phyloP scores from a whole-genome alignment of 163 green algal genomes.

The Smithsoniella earleae region DNA sequence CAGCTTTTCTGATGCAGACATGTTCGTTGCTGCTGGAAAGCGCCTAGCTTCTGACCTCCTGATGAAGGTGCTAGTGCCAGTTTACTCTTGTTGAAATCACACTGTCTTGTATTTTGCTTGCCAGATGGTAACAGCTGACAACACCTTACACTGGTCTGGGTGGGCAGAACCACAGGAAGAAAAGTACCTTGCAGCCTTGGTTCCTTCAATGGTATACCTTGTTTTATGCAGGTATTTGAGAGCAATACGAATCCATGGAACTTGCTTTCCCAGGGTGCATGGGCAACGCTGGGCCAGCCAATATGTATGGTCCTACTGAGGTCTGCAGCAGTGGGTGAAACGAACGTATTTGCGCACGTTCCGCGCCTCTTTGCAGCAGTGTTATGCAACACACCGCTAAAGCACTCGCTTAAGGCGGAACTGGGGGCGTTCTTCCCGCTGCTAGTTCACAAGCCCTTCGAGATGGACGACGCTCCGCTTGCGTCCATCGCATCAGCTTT shows the following conservation, averaged over 20 bases:
- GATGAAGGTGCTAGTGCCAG: constrained; percentile 29
- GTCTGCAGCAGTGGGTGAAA: constrained; percentile 37
- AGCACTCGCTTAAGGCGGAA: constrained; percentile 62
- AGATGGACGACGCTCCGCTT: constrained; percentile 37
- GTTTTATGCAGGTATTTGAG: constrained; percentile 32
- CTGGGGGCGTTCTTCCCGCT: constrained; percentile 83
- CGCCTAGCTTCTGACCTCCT: constrained; percentile 31
- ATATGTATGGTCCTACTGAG: constrained; percentile 75
- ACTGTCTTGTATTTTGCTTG: no score
- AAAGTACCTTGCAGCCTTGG: no score
- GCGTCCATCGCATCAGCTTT: background rate
- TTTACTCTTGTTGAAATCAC: background rate
- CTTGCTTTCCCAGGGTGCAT: constrained; percentile 56
- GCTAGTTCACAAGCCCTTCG: constrained; percentile 71
- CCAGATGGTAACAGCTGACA: no score
- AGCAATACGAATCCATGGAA: constrained; percentile 57
- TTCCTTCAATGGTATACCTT: no score
- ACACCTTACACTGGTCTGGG: no score
- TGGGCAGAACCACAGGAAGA: no score
- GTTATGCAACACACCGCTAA: background rate
- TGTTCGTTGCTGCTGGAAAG: constrained; percentile 13
- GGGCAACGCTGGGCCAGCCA: constrained; percentile 65
- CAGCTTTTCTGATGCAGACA: background rate
- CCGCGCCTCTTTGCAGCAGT: constrained; percentile 49
- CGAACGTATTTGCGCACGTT: constrained; percentile 45